Base-by-base conservation (phyloP, 2,329 filamentous ascomycete species). In the Trichoderma atroviride region DNA sequence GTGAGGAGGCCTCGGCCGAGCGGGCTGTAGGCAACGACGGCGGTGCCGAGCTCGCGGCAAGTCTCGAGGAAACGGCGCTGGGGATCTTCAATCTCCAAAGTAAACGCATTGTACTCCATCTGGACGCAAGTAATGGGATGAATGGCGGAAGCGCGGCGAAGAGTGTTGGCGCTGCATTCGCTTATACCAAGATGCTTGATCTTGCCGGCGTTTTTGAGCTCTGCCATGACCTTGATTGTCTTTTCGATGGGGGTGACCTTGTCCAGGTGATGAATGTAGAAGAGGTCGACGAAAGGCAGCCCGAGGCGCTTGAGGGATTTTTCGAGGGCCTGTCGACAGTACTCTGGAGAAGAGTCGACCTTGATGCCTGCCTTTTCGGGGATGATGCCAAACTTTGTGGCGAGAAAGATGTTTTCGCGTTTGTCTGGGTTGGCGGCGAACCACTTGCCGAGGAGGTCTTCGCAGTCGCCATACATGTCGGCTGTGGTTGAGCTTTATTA, bases 1-100 rank as follows among this genome's bases (percentile, higher is more conserved):
- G 85, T 84, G 31, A 91, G 74, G 69, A 91, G 77, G 4, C 88
- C 88, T 1, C 87, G 82, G 2, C 87, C 87, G 3, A 91, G 82
- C 1, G 88, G 88, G n/a, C 83, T 84, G 77, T 88, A 89, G 2
- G 86, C 84, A 2, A 91, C 82, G 6, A 87, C 78, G 0, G 86
- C 79, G 1, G 88, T 79, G 1, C 87, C 88, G 2, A 91, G 83
- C 74, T 89, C 86, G 22, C 84, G 82, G 69, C 82, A 85, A 0
- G 87, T 87, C 40, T 81, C 77, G 0, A 90, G 78, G 2, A 91
- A 78, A 33, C 82, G 75, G 0, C 82, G 83, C 0, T 79, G 75
- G 5, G 78, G 76, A 9, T 81, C 83, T 75, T 92, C 90, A 71
- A 91, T 87, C 50, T 88, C 85, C 47, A 90, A 81, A 5, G 81